Base-by-base conservation (phyloP, 805 yeast species). In the Ogataea trehalophila region DNA sequence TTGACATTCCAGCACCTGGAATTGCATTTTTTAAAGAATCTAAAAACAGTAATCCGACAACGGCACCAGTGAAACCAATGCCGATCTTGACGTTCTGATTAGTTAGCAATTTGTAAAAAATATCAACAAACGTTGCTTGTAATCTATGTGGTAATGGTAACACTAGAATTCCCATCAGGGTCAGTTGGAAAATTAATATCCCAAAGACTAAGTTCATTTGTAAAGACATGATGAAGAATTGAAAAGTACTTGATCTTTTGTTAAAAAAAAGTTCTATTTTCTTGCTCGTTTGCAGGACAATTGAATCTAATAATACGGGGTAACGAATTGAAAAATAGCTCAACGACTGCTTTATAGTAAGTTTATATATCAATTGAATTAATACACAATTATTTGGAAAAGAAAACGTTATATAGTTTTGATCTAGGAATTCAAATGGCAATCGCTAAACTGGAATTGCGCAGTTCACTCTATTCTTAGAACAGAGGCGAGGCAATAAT, bases 111-210 rank as follows among this genome's bases (percentile, higher is more conserved):
- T 51, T 41, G 37, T 66, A 63, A 26, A 69, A 58, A 6, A 62
- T 38, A 16, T 62, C 53, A 22, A 76, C 70, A 22, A 76, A 56
- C n/a, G 59, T 66, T 23, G 56, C 52, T 42, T 79, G 67, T 17
- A 77, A 42, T 6, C 61, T 55, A 42, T 68, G 70, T 4, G 83
- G 83, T 52, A 77, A 62, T 16, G 84, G 84, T 55, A 75, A 56
- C 31, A 77, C 72, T 39, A 77, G 51, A 4, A 75, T 44, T 9
- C 74, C 59, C 39, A 77, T 62, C 11, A 70, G 46, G 1, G 60
- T 57, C 78, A 77, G 74, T 55, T 79, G 77, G n/a, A 57, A 56
- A 26, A 74, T 57, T 51, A 77, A 65, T 15, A 70, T 57, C 50
- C 70, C 65, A 55, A 79, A 79, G 6, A 68, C 56, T 9, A 65